A percentile compares a stretch with the other conserved stretches of the same genome.
Conservation (phyloP, 805 yeast genomes). For the Saturnispora quitensis region DNA sequence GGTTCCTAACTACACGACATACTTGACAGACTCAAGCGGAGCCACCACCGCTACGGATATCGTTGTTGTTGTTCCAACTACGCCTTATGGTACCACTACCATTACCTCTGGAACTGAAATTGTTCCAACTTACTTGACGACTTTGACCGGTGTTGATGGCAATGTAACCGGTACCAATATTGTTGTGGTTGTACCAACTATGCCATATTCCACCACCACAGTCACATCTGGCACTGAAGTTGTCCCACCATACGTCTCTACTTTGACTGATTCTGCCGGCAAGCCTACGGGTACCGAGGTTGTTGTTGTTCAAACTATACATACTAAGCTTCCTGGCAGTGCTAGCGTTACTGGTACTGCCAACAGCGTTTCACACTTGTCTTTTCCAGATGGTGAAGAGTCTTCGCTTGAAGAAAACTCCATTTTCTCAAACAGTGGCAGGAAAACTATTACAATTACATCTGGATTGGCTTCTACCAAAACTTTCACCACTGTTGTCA, state of each 20-base stretch:
- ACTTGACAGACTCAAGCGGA: not conserved
- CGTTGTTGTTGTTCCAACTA: not conserved
- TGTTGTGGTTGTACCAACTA: not conserved
- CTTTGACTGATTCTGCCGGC: too few species aligned
- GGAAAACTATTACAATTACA: too few species aligned
- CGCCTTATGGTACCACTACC: not conserved
- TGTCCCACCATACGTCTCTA: not conserved
- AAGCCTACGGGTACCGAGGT: too few species aligned
- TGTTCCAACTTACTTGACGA: not conserved
- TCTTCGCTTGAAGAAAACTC: too few species aligned
- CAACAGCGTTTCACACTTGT: too few species aligned
- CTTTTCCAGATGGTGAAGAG: too few species aligned
- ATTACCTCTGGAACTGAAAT: not conserved
- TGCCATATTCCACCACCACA: not conserved
- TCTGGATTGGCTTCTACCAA: too few species aligned
- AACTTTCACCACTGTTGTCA: too few species aligned
- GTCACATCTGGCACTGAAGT: not conserved
- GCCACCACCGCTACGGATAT: not conserved
- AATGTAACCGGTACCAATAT: not conserved
- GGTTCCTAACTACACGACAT: not conserved
- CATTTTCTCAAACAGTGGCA: too few species aligned
- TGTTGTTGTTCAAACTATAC: too few species aligned
- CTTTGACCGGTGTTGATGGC: not conserved
- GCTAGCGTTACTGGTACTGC: too few species aligned
- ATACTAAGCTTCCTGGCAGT: too few species aligned